Evolutionary conservation across 2,329 filamentous ascomycete species (phyloP).

Genomic region (Arthrobotrys conoides): DNA sequence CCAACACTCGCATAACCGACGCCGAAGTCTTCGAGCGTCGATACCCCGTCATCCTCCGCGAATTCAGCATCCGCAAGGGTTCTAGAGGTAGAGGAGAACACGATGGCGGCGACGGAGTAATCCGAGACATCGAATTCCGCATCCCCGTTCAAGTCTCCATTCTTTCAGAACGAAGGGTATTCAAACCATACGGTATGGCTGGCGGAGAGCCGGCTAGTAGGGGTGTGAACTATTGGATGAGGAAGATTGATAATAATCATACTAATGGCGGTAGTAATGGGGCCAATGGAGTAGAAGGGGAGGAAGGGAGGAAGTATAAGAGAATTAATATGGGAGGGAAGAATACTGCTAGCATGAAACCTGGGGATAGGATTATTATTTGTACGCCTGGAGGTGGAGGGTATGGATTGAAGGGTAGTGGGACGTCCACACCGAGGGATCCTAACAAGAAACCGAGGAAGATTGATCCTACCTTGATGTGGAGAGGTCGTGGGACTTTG

Average conservation of each 20-base stretch:
- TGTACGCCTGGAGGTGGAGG: slow-evolving; percentile 84
- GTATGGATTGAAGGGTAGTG: slow-evolving; percentile 66
- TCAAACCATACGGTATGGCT: slow-evolving; percentile 83
- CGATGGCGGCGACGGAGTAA: slow-evolving; percentile 80
- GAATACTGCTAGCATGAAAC: slow-evolving; percentile 82
- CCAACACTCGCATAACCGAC: slow-evolving; percentile 87
- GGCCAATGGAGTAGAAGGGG: slow-evolving; percentile 60
- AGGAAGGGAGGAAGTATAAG: slow-evolving; percentile 72
- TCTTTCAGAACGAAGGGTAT: slow-evolving; percentile 81
- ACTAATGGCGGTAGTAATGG: slow-evolving; percentile 59
- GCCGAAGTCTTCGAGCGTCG: slow-evolving; percentile 82
- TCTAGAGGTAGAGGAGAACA: slow-evolving; percentile 78
- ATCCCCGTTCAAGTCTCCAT: slow-evolving; percentile 84
- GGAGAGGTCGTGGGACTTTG: slow-evolving; percentile 74
- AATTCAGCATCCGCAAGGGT: slow-evolving; percentile 76
- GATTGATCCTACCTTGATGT: slow-evolving; percentile 74
- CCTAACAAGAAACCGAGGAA: slow-evolving; percentile 73
- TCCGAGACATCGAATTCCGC: slow-evolving; percentile 85
- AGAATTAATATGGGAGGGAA: slow-evolving; percentile 82
- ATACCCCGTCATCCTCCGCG: slow-evolving; percentile 80
- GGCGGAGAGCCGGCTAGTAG: slow-evolving; percentile 84
- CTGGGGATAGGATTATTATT: slow-evolving; percentile 83
- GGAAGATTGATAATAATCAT: slow-evolving; percentile 72
- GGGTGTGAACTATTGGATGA: slow-evolving; percentile 89
- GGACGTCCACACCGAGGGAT: slow-evolving; percentile 69